These are phyloP conservation scores for Dryas alaskensis DNA, from an alignment of 306 rosid species.

Conservation along the genomic window DNA sequence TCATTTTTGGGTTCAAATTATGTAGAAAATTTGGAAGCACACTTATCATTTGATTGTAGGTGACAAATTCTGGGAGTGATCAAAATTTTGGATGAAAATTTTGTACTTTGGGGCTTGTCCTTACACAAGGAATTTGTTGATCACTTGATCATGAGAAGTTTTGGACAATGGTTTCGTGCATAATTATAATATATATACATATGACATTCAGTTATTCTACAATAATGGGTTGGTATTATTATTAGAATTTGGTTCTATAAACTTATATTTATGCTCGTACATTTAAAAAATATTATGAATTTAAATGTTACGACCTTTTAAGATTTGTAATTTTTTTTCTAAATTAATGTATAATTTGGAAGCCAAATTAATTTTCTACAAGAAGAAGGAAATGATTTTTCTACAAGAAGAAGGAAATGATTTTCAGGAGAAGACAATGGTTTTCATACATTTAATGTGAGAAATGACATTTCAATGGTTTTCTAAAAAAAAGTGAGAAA, in stretches of 20 bases:
- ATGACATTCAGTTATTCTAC: too few species aligned
- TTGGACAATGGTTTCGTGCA: neutral
- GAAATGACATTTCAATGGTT: too few species aligned
- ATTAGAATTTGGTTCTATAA: too few species aligned
- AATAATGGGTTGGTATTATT: too few species aligned
- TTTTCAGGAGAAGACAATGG: neutral
- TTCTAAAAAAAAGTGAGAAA: too few species aligned
- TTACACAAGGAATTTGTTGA: neutral
- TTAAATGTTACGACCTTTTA: too few species aligned
- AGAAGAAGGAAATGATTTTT: neutral
- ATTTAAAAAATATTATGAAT: too few species aligned
- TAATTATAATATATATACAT: neutral
- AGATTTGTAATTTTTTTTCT: neutral
- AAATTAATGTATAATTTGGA: neutral
- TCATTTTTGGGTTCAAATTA: slow-evolving; percentile 18
- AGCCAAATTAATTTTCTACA: neutral
- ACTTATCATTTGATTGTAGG: slow-evolving; percentile 23
- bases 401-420: neutral
- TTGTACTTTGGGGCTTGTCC: slow-evolving; percentile 34
- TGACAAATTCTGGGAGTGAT: slow-evolving; percentile 22
- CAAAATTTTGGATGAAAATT: slow-evolving; percentile 10
- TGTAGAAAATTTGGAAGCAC: slow-evolving; percentile 18
- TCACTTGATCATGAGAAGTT: neutral
- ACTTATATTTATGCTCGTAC: too few species aligned
- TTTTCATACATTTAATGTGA: too few species aligned